phyloP scores from a whole-genome alignment of 2,329 filamentous ascomycete species.

The Cercospora sp. region DNA sequence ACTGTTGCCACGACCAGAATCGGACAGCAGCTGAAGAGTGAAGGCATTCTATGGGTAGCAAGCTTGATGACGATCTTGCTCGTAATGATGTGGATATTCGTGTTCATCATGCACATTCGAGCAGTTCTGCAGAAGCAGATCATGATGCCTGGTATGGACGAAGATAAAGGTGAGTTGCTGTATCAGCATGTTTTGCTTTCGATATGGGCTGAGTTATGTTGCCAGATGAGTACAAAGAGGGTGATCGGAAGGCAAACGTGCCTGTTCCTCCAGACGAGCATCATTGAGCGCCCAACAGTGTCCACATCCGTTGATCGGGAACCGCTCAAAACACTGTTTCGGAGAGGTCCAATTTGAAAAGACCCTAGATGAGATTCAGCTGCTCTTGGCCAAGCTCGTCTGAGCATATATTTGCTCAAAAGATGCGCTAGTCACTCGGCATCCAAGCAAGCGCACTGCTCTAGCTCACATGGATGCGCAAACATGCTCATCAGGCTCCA shows the following conservation, averaged over 20 bases:
- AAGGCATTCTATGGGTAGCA: conserved; percentile 54
- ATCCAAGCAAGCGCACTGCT: neutral
- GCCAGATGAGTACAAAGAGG: neutral
- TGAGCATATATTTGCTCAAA: neutral
- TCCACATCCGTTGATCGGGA: no score
- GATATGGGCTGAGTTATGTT: neutral
- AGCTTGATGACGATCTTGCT: conserved; percentile 58
- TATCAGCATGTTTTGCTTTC: neutral
- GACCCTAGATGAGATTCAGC: neutral
- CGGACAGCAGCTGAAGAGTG: conserved; percentile 52
- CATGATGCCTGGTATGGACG: conserved; percentile 60
- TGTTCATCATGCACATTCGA: conserved; percentile 49
- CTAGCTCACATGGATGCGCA: neutral
- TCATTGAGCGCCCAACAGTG: neutral
- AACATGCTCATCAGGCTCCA: neutral
- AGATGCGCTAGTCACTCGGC: neutral
- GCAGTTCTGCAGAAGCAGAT: conserved; percentile 55
- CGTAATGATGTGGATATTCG: conserved; percentile 57
- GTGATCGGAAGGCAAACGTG: neutral
- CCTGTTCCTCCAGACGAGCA: neutral
- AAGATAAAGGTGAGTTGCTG: conserved; percentile 49
- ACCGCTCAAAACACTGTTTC: neutral
- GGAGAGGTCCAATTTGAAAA: neutral
- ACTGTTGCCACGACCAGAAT: conserved; percentile 60
- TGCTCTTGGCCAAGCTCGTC: neutral